A percentile compares a stretch with the other conserved stretches of the same genome.
Conservation (phyloP, 768 basidiomycete species). For the Macrolepiota albuminosa region DNA sequence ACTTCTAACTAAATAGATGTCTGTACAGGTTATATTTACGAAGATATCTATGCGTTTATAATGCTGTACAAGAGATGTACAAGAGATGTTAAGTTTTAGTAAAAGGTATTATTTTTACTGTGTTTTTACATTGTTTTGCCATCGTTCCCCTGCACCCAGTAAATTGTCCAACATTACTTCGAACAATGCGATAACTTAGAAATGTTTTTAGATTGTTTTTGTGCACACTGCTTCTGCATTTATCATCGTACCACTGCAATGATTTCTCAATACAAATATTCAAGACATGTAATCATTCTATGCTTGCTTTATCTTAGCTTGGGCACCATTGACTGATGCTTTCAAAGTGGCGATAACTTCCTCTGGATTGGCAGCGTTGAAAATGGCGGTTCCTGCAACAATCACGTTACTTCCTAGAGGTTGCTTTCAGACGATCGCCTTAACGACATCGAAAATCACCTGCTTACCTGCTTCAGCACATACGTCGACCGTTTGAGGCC, state of each 20-base stretch:
- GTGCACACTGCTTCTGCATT: neutral
- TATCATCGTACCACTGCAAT: neutral
- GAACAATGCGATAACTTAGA: neutral
- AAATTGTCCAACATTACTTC: too few species aligned
- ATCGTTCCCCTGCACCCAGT: too few species aligned
- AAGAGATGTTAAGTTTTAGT: neutral
- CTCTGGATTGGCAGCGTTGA: slow-evolving; percentile 73
- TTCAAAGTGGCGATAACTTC: slow-evolving; percentile 73
- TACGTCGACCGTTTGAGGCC: slow-evolving; percentile 78
- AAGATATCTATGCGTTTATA: neutral
- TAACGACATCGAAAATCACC: neutral
- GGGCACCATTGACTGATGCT: slow-evolving; percentile 62
- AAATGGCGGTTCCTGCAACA: slow-evolving; percentile 96
- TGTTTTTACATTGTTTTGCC: too few species aligned
- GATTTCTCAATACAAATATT: neutral
- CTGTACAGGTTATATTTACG: neutral
- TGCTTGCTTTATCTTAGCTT: slow-evolving; percentile 36
- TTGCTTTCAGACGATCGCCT: neutral
- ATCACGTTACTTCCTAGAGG: slow-evolving; percentile 90
- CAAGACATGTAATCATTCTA: neutral
- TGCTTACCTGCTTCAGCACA: slow-evolving; percentile 84
- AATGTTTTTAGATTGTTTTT: slow-evolving; percentile 1
- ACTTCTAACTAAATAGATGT: neutral
- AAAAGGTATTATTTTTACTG: neutral
- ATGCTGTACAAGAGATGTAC: neutral